Evolutionary conservation across 2,329 filamentous ascomycete genomes (phyloP).

Genomic region (Colletotrichum sp.): DNA sequence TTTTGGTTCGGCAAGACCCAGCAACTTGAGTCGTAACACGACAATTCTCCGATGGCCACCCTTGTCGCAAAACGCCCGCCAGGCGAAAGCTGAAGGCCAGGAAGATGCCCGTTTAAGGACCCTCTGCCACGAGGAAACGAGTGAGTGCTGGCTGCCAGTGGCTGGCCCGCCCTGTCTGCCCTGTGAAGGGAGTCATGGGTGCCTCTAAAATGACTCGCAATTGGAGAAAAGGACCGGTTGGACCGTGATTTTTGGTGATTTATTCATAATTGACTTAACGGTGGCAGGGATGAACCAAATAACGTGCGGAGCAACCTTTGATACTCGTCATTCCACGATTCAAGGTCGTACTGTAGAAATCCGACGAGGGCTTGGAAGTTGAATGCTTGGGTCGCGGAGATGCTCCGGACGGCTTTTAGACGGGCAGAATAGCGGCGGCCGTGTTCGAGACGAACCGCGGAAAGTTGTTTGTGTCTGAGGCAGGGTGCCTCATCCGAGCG

Average conservation of each 20-base stretch:
- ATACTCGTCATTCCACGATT: not conserved
- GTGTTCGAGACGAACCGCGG: not conserved
- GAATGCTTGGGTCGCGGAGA: not conserved
- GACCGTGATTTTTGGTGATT: not conserved
- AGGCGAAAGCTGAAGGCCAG: not conserved
- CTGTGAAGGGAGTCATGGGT: not conserved
- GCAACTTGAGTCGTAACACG: constrained; percentile 3
- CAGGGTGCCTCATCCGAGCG: not conserved
- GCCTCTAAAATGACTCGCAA: constrained; percentile 15
- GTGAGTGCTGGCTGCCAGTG: not conserved
- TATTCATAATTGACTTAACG: not conserved
- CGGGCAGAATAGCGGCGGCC: not conserved
- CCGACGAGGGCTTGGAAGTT: not conserved
- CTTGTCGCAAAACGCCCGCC: constrained; percentile 6
- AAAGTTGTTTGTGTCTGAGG: not conserved
- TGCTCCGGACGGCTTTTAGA: not conserved
- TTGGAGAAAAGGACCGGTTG: not conserved
- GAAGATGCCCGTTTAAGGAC: not conserved
- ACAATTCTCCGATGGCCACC: constrained; percentile 12
- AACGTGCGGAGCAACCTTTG: not conserved
- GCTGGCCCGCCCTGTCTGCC: not conserved
- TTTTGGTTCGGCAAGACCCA: not conserved
- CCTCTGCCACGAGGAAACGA: constrained; percentile 15
- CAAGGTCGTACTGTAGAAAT: not conserved
- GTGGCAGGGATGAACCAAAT: not conserved